These are phyloP conservation scores for Apocynum venetum DNA, from an alignment of 257 asterid genomes.

Conservation along the genomic window DNA sequence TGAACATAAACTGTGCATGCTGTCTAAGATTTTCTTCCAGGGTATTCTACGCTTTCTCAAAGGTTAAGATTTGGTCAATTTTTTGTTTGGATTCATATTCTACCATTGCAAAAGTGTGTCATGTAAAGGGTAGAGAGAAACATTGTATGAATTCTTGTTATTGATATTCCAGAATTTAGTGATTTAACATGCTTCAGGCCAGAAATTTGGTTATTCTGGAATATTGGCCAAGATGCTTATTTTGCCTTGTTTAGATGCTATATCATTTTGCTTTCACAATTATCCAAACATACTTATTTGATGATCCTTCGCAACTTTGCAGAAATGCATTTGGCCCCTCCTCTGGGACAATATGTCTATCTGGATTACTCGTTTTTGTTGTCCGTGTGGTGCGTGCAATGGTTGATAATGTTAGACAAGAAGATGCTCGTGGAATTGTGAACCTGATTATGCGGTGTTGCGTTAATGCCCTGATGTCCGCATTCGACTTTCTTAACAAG, in stretches of 20 bases:
- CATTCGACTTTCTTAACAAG: constrained; percentile 84
- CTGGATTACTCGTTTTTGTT: constrained; percentile 56
- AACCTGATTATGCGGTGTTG: constrained; percentile 73
- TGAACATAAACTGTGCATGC: not conserved
- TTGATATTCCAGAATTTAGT: not conserved
- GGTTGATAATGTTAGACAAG: constrained; percentile 89
- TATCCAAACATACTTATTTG: not conserved
- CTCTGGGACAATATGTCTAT: constrained; percentile 87
- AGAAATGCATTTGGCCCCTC: constrained; percentile 94
- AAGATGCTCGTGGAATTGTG: constrained; percentile 71
- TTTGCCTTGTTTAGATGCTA: not conserved
- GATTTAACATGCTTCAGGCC: not conserved
- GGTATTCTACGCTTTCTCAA: not conserved
- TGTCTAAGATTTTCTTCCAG: not conserved
- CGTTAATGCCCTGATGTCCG: constrained; percentile 58
- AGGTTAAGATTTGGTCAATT: not conserved
- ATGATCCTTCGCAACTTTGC: constrained; percentile 21
- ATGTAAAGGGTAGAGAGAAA: not conserved
- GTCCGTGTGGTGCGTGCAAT: constrained; percentile 72
- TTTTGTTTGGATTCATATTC: not conserved
- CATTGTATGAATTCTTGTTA: not conserved
- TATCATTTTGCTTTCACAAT: not conserved
- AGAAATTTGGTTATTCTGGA: not conserved
- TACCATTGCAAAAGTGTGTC: not conserved
- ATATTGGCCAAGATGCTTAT: not conserved